These are phyloP conservation scores for Populus davidiana DNA, from an alignment of 345 rosid genomes.

Conservation along the genomic window DNA sequence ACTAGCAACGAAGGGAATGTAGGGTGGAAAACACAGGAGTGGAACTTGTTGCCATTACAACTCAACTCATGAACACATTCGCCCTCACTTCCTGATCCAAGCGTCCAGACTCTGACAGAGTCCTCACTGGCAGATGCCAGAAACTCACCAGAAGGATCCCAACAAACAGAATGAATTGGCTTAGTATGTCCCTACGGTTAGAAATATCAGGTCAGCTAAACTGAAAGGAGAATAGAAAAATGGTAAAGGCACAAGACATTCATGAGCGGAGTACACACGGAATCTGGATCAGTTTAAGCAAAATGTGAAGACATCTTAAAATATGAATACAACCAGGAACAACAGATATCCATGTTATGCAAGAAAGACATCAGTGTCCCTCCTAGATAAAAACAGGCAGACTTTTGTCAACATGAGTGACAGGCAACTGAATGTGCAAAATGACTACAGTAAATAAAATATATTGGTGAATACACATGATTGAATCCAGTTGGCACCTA, in stretches of 20 bases:
- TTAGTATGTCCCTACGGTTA: constrained; percentile 70
- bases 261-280: background rate
- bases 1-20: constrained; percentile 65
- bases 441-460: background rate
- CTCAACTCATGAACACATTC: constrained; percentile 86
- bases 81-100: constrained; percentile 83
- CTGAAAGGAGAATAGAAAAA: background rate
- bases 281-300: background rate
- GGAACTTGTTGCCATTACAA: constrained; percentile 80
- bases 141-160: constrained; percentile 86
- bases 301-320: background rate
- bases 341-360: background rate
- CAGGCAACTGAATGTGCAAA: background rate
- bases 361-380: background rate
- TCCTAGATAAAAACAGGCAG: background rate
- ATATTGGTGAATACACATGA: background rate
- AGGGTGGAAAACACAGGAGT: constrained; percentile 92
- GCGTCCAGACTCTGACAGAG: constrained; percentile 83
- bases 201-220: background rate
- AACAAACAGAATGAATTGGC: constrained; percentile 72
- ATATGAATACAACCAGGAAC: background rate
- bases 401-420: background rate
- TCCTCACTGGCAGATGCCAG: constrained; percentile 93
- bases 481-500: background rate
- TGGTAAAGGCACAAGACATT: background rate